phyloP scores from a whole-genome alignment of 331 rosid species.

The Pyracantha coccinea region DNA sequence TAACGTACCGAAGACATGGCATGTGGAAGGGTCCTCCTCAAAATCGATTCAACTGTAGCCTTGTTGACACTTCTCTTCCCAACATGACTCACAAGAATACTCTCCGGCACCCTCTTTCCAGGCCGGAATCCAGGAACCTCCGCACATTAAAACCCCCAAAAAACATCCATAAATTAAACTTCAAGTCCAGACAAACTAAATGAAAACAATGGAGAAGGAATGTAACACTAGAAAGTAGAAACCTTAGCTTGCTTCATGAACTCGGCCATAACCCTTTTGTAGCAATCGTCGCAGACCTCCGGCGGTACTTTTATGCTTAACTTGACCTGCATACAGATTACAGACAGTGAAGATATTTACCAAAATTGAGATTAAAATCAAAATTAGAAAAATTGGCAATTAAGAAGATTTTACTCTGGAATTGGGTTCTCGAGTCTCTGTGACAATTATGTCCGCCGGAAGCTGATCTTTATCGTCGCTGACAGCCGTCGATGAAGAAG shows the following conservation, averaged over 20 bases:
- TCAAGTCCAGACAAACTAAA: not conserved
- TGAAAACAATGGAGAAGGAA: conserved; percentile 6
- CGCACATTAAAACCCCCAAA: conserved; percentile 1
- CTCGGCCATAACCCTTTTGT: conserved; percentile 56
- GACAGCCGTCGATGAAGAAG: conserved; percentile 40
- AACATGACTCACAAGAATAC: conserved; percentile 50
- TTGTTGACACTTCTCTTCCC: conserved; percentile 62
- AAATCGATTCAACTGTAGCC: conserved; percentile 78
- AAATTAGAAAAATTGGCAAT: not conserved
- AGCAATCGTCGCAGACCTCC: conserved; percentile 74
- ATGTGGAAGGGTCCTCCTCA: conserved; percentile 89
- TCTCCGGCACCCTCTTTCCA: conserved; percentile 72
- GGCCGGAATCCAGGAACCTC: conserved; percentile 92
- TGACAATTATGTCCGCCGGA: conserved; percentile 53
- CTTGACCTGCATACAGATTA: conserved; percentile 53
- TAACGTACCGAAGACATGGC: conserved; percentile 65
- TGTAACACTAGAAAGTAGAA: not conserved
- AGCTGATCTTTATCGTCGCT: conserved; percentile 42
- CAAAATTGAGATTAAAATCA: not conserved
- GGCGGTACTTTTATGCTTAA: conserved; percentile 76
- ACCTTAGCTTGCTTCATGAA: conserved; percentile 84
- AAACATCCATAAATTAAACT: conserved; percentile 8
- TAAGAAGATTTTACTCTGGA: conserved; percentile 43
- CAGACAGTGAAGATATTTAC: not conserved
- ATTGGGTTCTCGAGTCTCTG: conserved; percentile 53